Percentiles rank a stretch among this genome's conserved stretches.
These are phyloP conservation scores for Wallacemonas sp. DNA, from an alignment of 208 protist species.

Conservation along the genomic window DNA sequence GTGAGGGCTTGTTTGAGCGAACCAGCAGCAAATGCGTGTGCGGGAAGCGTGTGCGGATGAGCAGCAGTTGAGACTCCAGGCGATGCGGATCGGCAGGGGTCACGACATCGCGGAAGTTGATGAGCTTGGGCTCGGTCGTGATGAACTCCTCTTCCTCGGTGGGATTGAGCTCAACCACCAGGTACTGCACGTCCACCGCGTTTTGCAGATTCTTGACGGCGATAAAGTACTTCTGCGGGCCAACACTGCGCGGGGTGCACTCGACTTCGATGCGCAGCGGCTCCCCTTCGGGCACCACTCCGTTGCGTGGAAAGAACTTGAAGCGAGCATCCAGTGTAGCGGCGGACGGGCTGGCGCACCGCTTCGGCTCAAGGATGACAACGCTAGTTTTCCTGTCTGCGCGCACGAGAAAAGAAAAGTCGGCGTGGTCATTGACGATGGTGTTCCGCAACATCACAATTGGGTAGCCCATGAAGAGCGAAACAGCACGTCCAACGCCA, in stretches of 20 bases:
- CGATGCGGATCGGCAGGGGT: constrained; percentile 57
- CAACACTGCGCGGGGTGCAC: constrained; percentile 71
- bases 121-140: constrained; percentile 57
- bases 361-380: constrained; percentile 76
- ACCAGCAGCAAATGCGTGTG: constrained; percentile 69
- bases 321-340: constrained; percentile 72
- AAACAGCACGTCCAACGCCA: constrained; percentile 7
- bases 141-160: constrained; percentile 65
- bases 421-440: constrained; percentile 68
- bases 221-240: constrained; percentile 85
- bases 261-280: constrained; percentile 72
- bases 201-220: constrained; percentile 82
- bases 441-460: constrained; percentile 68
- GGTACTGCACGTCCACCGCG: constrained; percentile 60
- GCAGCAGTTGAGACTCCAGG: constrained; percentile 64
- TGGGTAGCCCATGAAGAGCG: constrained; percentile 70
- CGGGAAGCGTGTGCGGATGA: constrained; percentile 63
- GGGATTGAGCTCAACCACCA: constrained; percentile 79
- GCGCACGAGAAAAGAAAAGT: constrained; percentile 73
- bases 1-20: constrained; percentile 74
- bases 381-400: constrained; percentile 54
- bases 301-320: constrained; percentile 79
- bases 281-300: constrained; percentile 41
- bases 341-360: constrained; percentile 37
- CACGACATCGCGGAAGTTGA: constrained; percentile 69